Evolutionary conservation across 2,329 filamentous ascomycete genomes (phyloP).

Genomic region (Sporothrix humicola): DNA sequence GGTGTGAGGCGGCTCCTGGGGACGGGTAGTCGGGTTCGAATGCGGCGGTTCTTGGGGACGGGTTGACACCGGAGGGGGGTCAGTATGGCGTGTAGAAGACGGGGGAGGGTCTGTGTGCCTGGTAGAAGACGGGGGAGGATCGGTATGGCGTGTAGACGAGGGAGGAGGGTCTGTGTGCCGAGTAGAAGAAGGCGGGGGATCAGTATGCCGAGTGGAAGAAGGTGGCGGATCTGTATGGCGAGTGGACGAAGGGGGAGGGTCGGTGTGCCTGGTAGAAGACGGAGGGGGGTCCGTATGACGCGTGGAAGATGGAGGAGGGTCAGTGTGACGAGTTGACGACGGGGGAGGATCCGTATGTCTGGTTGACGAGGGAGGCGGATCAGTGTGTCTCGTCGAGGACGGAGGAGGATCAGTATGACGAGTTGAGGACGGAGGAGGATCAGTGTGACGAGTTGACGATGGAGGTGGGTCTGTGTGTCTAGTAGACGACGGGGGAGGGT

Average conservation of each 20-base stretch:
- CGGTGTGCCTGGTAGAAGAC: not conserved
- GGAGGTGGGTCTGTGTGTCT: not conserved
- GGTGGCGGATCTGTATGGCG: not conserved
- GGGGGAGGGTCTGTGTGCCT: not conserved
- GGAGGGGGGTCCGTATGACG: not conserved
- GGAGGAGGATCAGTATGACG: not conserved
- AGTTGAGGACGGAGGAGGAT: not conserved
- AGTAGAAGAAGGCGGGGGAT: slow-evolving; percentile 5
- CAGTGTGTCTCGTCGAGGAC: not conserved
- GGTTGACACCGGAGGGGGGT: not conserved
- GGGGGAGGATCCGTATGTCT: not conserved
- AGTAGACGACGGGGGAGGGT: not conserved
- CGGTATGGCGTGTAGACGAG: not conserved
- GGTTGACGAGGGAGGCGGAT: not conserved
- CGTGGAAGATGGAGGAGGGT: not conserved
- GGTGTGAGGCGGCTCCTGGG: not conserved
- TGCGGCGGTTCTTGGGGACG: not conserved
- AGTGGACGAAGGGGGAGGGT: not conserved
- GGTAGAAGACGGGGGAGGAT: not conserved
- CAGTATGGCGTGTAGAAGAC: not conserved
- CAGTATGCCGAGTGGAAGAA: not conserved
- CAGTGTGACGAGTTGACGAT: not conserved
- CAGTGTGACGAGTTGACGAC: not conserved
- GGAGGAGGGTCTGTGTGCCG: not conserved
- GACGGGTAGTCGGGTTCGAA: not conserved